Conservation (phyloP, 2,329 filamentous ascomycete species). For the Clarireedia paspali region DNA sequence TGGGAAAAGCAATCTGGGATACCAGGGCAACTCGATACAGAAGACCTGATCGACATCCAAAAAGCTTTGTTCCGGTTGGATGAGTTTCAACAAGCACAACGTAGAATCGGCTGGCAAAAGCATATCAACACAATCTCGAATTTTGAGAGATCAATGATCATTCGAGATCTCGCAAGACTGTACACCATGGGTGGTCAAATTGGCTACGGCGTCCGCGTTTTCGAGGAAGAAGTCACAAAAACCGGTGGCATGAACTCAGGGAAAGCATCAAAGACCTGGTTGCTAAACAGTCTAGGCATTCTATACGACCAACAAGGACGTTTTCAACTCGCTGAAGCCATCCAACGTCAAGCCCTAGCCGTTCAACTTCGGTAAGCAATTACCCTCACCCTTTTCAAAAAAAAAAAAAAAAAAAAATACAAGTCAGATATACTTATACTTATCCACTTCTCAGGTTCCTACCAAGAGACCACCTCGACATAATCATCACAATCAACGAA, state of each 20-base stretch:
- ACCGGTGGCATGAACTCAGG: slow-evolving; percentile 6
- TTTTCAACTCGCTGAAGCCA: slow-evolving; percentile 4
- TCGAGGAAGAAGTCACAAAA: slow-evolving; percentile 8
- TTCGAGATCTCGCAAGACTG: slow-evolving; percentile 3
- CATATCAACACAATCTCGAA: slow-evolving; percentile 4
- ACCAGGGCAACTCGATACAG: slow-evolving; percentile 1
- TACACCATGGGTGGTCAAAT: slow-evolving; percentile 8
- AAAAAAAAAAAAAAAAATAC: too few species aligned
- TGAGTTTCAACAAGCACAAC: slow-evolving; percentile 7
- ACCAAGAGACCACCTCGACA: slow-evolving; percentile 4
- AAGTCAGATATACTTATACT: background rate
- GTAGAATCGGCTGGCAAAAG: background rate
- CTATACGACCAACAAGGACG: slow-evolving; percentile 9
- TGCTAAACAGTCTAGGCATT: slow-evolving; percentile 7
- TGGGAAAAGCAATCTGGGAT: slow-evolving; percentile 2
- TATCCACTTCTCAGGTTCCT: background rate
- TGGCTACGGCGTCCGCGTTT: slow-evolving; percentile 1
- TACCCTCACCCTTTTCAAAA: too few species aligned
- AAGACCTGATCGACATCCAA: slow-evolving; percentile 8
- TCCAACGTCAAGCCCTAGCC: slow-evolving; percentile 7
- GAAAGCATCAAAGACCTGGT: slow-evolving; percentile 5
- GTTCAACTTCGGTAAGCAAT: slow-evolving; percentile 2
- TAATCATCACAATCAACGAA: slow-evolving; percentile 9
- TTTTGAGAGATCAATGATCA: slow-evolving; percentile 8
- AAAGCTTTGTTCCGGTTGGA: slow-evolving; percentile 3